phyloP scores from a whole-genome alignment of 1,284 basidiomycete genomes.

The Phylloporus sp. region DNA sequence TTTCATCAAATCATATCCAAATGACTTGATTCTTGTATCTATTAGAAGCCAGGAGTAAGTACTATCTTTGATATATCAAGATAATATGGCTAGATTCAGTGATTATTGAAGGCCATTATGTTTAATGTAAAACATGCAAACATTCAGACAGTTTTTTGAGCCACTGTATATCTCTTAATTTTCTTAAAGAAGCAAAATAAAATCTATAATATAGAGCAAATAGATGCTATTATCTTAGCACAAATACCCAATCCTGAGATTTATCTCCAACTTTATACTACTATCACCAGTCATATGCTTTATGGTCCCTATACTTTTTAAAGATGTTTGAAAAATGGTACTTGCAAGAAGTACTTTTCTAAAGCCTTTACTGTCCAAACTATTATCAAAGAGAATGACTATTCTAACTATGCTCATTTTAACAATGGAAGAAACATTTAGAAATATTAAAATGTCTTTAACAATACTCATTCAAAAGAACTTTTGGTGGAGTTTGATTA shows the following conservation, averaged over 20 bases:
- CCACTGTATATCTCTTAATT: conserved; percentile 42
- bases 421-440: conserved; percentile 10
- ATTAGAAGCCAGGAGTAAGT: too few species aligned
- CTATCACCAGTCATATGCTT: conserved; percentile 12
- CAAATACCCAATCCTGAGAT: conserved; percentile 2
- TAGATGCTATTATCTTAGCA: conserved; percentile 13
- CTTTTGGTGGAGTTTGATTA: not conserved
- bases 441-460: not conserved
- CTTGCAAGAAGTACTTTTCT: conserved; percentile 9
- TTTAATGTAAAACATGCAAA: too few species aligned
- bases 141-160: too few species aligned
- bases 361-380: conserved; percentile 4
- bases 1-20: too few species aligned
- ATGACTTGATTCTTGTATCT: too few species aligned
- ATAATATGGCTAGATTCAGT: too few species aligned
- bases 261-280: conserved; percentile 3
- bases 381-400: conserved; percentile 10
- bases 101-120: too few species aligned
- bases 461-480: conserved; percentile 8
- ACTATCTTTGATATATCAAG: too few species aligned
- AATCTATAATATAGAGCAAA: not conserved
- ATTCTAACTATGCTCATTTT: conserved; percentile 16
- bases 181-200: conserved; percentile 11
- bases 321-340: conserved; percentile 4
- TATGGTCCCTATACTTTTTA: conserved; percentile 14